phyloP scores from a whole-genome alignment of 768 basidiomycete genomes.

The Boletus edulis region DNA sequence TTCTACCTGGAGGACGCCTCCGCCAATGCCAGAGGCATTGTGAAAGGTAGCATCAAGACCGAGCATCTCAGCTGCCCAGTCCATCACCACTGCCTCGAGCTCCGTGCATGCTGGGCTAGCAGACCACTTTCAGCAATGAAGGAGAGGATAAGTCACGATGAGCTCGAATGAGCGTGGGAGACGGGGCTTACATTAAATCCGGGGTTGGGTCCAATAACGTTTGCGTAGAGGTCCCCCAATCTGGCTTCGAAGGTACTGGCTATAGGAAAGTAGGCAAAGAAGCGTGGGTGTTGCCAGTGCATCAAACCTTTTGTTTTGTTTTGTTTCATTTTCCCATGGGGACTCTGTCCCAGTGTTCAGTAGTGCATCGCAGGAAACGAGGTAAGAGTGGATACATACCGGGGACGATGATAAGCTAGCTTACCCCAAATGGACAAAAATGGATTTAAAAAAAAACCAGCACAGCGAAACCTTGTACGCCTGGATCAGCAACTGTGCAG shows the following conservation, averaged over 20 bases:
- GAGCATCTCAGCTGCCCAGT: slow-evolving; percentile 85
- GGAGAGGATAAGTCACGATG: neutral
- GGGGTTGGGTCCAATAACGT: slow-evolving; percentile 68
- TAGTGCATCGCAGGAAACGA: neutral
- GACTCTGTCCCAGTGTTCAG: neutral
- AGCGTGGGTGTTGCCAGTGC: slow-evolving; percentile 90
- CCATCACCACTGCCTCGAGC: slow-evolving; percentile 82
- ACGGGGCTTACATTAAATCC: slow-evolving; percentile 71
- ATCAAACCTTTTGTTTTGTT: slow-evolving; percentile 65
- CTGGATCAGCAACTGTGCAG: neutral
- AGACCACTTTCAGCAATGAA: slow-evolving; percentile 58
- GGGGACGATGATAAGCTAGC: slow-evolving; percentile 92
- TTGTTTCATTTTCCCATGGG: neutral
- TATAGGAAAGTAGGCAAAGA: slow-evolving; percentile 87
- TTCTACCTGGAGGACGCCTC: slow-evolving; percentile 78
- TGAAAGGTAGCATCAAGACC: slow-evolving; percentile 67
- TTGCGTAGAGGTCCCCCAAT: slow-evolving; percentile 80
- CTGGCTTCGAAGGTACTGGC: slow-evolving; percentile 79
- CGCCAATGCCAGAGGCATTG: slow-evolving; percentile 66
- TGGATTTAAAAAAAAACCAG: too few species aligned
- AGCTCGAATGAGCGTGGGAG: neutral
- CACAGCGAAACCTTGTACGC: slow-evolving; percentile 66
- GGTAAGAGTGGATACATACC: slow-evolving; percentile 39
- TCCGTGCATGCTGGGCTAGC: slow-evolving; percentile 91
- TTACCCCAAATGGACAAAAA: too few species aligned